Evolutionary conservation across 2,329 filamentous ascomycete species (phyloP), one percentile per base, ranked within the genome.

Genomic region (Ophiostoma populinum): DNA sequence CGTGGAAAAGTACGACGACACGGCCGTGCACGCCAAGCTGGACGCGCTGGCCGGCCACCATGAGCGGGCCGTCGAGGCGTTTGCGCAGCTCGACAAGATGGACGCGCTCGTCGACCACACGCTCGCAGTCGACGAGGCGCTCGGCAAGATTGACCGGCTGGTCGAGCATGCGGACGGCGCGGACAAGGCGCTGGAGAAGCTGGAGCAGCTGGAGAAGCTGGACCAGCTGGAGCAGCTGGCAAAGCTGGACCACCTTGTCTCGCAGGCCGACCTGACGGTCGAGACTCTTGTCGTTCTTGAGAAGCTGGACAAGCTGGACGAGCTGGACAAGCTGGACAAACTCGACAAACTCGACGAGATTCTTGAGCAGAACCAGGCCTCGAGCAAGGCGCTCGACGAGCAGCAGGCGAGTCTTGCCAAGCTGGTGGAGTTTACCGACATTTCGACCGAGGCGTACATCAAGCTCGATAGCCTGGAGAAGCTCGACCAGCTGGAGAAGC

Each of bases 1-100:
- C 0, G 55, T 57, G 2, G 73, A 75, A 45, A 75, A 74, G 48
- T 80, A 80, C 42, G 75, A 85, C 47, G 70, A 77, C 47, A 57
- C 58, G 8, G 55, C 57, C 4, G 57, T 77, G 9, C 67, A 73
- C 6, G 67, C 75, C 39, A 72, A 73, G 44, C 56, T 75, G 16
- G 58, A 62, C 40, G 59, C 55, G 42, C 56, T 79, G 6, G 63
- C 83, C 24, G 69, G 68, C 33, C 72, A 80, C 48, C 38, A 67
- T 25, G 63, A 73, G 24, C 65, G 69, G n/a, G 70, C 80, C 0
- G 69, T 68, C 31, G 75, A 82, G 48, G 74, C 80, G 2, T 70
- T 80, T 24, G 64, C 67, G 6, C 80, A 86, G 45, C 68, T 94
- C 28, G 77, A 80, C 42, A 80, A 81, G 22, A 67, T 95, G 7